phyloP scores from a whole-genome alignment of 208 protist species.

The Crithidia mellificae region DNA sequence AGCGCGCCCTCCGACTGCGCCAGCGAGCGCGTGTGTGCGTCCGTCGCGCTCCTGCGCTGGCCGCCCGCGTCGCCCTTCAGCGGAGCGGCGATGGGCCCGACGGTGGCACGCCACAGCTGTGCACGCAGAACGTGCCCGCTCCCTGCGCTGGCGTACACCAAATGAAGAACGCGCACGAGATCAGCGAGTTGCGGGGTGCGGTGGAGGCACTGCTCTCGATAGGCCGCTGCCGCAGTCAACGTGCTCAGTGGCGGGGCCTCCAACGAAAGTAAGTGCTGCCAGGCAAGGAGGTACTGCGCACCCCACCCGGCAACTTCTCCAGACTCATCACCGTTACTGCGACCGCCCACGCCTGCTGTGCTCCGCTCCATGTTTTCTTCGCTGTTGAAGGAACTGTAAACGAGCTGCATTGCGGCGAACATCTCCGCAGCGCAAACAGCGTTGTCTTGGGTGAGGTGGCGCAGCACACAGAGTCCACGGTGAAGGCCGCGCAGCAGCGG shows the following conservation, averaged over 20 bases:
- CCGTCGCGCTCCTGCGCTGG: no score
- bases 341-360: no score
- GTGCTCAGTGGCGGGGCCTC: constrained; percentile 24
- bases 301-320: no score
- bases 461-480: constrained; percentile 29
- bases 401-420: constrained; percentile 32
- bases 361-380: neutral
- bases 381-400: neutral
- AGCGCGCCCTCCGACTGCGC: neutral
- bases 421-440: constrained; percentile 10
- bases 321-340: no score
- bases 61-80: no score
- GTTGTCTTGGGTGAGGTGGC: constrained; percentile 24
- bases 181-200: neutral
- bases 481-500: constrained; percentile 16
- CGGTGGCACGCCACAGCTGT: constrained; percentile 18
- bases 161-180: constrained; percentile 25
- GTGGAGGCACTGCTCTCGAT: constrained; percentile 14
- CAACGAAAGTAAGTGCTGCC: constrained; percentile 24
- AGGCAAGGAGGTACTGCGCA: constrained; percentile 1
- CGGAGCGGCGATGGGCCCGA: no score
- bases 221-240: neutral
- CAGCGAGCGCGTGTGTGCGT: neutral
- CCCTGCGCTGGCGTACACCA: constrained; percentile 28
- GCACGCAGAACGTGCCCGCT: constrained; percentile 23